phyloP scores from a whole-genome alignment of 768 basidiomycete genomes.

The Tricholomella constricta region DNA sequence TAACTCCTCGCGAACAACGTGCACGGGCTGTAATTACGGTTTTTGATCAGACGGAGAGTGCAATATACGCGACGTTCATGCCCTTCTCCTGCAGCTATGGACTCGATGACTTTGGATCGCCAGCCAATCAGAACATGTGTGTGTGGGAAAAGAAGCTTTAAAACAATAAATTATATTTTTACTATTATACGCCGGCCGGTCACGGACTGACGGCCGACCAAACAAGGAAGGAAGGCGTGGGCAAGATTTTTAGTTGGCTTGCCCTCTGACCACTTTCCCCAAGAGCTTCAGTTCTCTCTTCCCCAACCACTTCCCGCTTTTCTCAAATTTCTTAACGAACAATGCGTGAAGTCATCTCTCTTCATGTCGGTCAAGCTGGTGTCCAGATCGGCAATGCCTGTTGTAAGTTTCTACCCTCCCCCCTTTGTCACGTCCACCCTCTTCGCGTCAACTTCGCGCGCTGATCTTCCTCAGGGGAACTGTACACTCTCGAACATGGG shows the following conservation, averaged over 20 bases:
- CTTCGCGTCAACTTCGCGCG: constrained; percentile 37
- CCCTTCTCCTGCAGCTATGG: no score
- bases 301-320: constrained; percentile 12
- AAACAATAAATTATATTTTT: no score
- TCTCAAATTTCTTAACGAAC: constrained; percentile 26
- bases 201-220: constrained; percentile 20
- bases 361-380: constrained; percentile 99
- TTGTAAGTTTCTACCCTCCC: constrained; percentile 74
- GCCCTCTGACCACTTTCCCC: constrained; percentile 34
- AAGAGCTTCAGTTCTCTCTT: constrained; percentile 21
- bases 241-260: constrained; percentile 29
- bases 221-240: constrained; percentile 25
- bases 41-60: no score
- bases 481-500: constrained; percentile 98
- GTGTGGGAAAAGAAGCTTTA: no score
- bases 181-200: constrained; percentile 25
- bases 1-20: no score
- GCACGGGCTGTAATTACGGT: no score
- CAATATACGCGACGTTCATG: no score
- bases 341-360: constrained; percentile 97
- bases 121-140: no score
- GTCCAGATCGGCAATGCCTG: constrained; percentile 98
- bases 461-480: constrained; percentile 77
- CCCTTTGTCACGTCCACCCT: constrained; percentile 22
- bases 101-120: no score